Evolutionary conservation across 495 filamentous ascomycete species (phyloP), one percentile per base, ranked within the genome.

Genomic region (Usnea hakonensis): DNA sequence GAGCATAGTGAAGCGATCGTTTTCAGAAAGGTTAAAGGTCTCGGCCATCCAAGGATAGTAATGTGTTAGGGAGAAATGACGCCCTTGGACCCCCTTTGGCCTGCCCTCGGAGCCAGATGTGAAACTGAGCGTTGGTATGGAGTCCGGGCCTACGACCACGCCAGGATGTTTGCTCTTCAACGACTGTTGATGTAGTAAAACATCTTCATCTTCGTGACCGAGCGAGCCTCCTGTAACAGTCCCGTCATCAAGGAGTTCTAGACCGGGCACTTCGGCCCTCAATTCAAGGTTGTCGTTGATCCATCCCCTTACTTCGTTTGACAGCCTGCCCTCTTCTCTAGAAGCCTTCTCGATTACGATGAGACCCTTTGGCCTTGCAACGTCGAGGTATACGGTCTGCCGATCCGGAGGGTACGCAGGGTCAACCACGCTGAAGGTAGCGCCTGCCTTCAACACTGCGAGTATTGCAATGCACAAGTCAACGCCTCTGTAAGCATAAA

Each of bases 31-130:
- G 36, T 82, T 74, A 71, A 97, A 97, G 11, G 77, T 83, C 69
- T 93, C 77, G 1, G 87, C 82, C 94, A 98, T 98, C 93, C 92
- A 98, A 19, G 83, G 81, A 69, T 90, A 91, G 73, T 96, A 98
- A 67, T 90, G 88, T 0, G 91, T 83, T 58, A 97, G 73, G 54
- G 84, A 88, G 75, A 87, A 98, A 76, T 98, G 94, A 21, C 93
- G 84, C 2, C 94, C 93, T 53, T 82, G 81, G 38, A 52, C 55
- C 64, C 94, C 92, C 78, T 94, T 95, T 14, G 90, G 90, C 40
- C 80, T 77, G 4, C 90, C 91, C 76, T 97, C 91, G 5, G 84
- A 88, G 3, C 93, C 54, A 44, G 46, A 52, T 26, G 64, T 66
- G 76, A 82, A 67, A 30, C 77, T 81, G 13, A 97, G 75, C 0